Base-by-base conservation (phyloP, 2,329 filamentous ascomycete species). In the Fusarium sp. region DNA sequence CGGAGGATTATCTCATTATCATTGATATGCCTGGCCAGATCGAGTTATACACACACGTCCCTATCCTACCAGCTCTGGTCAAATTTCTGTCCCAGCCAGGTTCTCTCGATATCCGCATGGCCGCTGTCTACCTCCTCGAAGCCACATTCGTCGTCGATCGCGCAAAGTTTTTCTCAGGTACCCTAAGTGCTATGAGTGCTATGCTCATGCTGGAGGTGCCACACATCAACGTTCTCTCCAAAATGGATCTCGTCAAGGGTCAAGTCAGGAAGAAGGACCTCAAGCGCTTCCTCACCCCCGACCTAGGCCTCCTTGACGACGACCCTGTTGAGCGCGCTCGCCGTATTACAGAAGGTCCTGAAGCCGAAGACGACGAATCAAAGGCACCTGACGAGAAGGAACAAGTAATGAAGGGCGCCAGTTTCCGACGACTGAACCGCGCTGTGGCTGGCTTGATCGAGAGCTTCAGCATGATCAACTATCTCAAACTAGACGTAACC, bases 11-110 rank as follows among this genome's bases (percentile, higher is more conserved):
- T 79, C 87, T 99, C 66, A 97, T 98, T 79, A 92, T 99, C 67
- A 94, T 99, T 81, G 96, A 99, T 81, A 97, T 98, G 92, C 96
- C 96, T 1, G 96, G 96, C 58, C 96, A 99, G 82, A 98, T 99
- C 79, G 96, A 99, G 81, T 88, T 99, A 15, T 99, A 98, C 82
- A 98, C 95, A 4, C 96, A 99, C 78, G 92, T 98, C 33, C 96
- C 96, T 37, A 91, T 99, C 69, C 84, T 99, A 31, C 96, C 96
- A 2, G 88, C 89, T 20, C 87, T 99, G 46, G 90, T 95, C 69
- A 91, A 90, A 74, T 93, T 93, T 76, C 85, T 98, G 50, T 93
- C 91, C 40, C 88, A 91, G 66, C 84, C 89, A 13, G 94, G 94
- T 11, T 87, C 90, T 20, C 85, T 98, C 70, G 95, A 97, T 79